phyloP scores from a whole-genome alignment of 768 basidiomycete genomes.

The Hygrophorus russula region DNA sequence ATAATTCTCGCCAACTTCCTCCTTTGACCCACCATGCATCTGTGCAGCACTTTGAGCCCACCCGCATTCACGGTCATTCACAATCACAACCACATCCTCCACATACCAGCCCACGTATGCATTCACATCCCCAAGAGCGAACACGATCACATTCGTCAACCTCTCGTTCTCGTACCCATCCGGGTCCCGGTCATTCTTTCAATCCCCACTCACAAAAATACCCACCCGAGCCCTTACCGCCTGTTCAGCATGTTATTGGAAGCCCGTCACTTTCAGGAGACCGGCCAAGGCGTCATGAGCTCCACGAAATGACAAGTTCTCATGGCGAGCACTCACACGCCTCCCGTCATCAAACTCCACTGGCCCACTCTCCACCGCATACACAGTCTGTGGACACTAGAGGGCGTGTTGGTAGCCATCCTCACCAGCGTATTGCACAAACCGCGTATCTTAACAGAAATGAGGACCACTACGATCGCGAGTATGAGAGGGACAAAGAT shows the following conservation, averaged over 20 bases:
- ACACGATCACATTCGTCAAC: conserved; percentile 14
- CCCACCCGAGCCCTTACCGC: conserved; percentile 27
- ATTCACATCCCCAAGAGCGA: conserved; percentile 1
- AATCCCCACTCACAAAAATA: conserved; percentile 31
- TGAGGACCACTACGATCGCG: conserved; percentile 40
- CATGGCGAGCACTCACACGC: conserved; percentile 3
- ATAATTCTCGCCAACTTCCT: conserved; percentile 34
- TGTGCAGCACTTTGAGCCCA: conserved; percentile 24
- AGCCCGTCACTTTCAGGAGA: conserved; percentile 37
- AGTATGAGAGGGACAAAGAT: conserved; percentile 28
- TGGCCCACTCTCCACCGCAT: conserved; percentile 24
- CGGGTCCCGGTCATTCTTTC: conserved; percentile 31
- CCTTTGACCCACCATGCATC: conserved; percentile 36
- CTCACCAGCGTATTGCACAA: conserved; percentile 45
- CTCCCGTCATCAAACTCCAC: conserved; percentile 11
- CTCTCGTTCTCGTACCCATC: conserved; percentile 19
- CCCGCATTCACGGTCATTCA: conserved; percentile 23
- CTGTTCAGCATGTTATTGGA: conserved; percentile 34
- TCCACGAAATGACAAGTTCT: conserved; percentile 26
- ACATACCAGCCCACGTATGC: conserved; percentile 21
- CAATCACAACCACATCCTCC: conserved; percentile 11
- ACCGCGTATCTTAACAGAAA: conserved; percentile 45
- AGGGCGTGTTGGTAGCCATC: conserved; percentile 36
- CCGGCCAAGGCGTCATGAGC: conserved; percentile 29
- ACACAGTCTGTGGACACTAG: conserved; percentile 21